Percentiles rank a stretch among this genome's conserved stretches.
Evolutionary conservation across 805 yeast genomes (phyloP).

Genomic region (Lipomyces anomalus): DNA sequence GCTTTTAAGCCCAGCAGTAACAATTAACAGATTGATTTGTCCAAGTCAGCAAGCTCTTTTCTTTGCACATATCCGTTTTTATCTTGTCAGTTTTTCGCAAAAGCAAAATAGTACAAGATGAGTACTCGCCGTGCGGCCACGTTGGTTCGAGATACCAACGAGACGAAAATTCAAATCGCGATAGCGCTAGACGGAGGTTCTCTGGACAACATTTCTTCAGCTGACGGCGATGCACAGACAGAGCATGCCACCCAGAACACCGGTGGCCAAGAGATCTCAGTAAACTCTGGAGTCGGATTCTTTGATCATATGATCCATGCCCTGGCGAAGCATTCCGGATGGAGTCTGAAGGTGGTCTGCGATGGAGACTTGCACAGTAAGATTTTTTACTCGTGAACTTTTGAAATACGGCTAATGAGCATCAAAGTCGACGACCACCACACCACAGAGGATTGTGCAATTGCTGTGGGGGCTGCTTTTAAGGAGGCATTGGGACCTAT

Average conservation of each 20-base stretch:
- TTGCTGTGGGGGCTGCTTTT: slow-evolving; percentile 85
- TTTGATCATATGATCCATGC: slow-evolving; percentile 98
- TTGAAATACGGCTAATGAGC: background rate
- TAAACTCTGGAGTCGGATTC: slow-evolving; percentile 91
- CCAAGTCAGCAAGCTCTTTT: too few species aligned
- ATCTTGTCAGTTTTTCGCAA: too few species aligned
- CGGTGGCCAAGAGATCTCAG: slow-evolving; percentile 62
- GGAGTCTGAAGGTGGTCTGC: slow-evolving; percentile 87
- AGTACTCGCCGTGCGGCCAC: background rate
- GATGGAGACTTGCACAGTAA: slow-evolving; percentile 78
- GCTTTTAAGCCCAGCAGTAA: too few species aligned
- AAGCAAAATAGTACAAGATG: too few species aligned
- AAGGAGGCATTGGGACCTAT: slow-evolving; percentile 84
- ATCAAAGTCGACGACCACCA: slow-evolving; percentile 80
- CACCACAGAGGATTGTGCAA: slow-evolving; percentile 91
- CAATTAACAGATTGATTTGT: too few species aligned
- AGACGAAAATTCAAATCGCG: slow-evolving; percentile 85
- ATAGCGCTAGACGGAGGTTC: slow-evolving; percentile 80
- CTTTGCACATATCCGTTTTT: too few species aligned
- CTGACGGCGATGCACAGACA: slow-evolving; percentile 19
- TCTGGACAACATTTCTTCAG: slow-evolving; percentile 37
- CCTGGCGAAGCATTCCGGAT: slow-evolving; percentile 91
- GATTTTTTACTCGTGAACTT: background rate
- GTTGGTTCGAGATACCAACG: slow-evolving; percentile 74
- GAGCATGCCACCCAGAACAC: slow-evolving; percentile 65